Evolutionary conservation across 2,329 filamentous ascomycete species (phyloP), one percentile per base, ranked within the genome.

Genomic region (Fusarium sp.): DNA sequence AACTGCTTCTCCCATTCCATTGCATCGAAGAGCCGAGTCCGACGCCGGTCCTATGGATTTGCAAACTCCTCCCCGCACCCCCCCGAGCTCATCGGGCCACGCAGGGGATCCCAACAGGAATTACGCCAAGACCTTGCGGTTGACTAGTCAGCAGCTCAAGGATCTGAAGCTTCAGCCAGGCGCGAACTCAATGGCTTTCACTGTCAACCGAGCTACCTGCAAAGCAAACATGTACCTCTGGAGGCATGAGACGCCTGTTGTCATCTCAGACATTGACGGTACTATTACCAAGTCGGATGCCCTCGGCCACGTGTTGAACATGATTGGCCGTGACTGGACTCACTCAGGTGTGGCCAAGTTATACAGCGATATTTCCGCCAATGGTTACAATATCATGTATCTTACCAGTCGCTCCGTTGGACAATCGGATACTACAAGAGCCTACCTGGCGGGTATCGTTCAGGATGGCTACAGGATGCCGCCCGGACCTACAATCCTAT

Each of bases 381-480:
- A 99, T 78, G 96, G 96, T 12, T 99, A 98, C 86, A 98, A 99
- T 81, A 97, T 99, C 79, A 95, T 99, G 89, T 99, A 99, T 80
- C 88, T 99, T 50, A 99, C 96, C 1, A 97, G 93, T 80, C 91
- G 96, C 57, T 96, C 94, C 20, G 95, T 98, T 50, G 97, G 96
- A 0, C 95, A 97, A 82, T 93, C 96, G 22, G 96, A 99, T 82
- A 95, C 87, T 0, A 99, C 96, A 3, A 87, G 96, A 65, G 90
- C 94, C 0, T 99, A 99, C 80, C 87, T 99, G 7, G 92, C 95
- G 66, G 95, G 95, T 31, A 94, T 99, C 28, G 86, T 91, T 14
- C 96, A 99, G 81, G 95, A 97, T 65, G 92, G 92, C 35, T 97
- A 94, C 83, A 91, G 90, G 53, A 85, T 99, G 41, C 96, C 96